These are phyloP conservation scores for Sporothrix sp. DNA, from an alignment of 2,329 filamentous ascomycete genomes.

Conservation along the genomic window DNA sequence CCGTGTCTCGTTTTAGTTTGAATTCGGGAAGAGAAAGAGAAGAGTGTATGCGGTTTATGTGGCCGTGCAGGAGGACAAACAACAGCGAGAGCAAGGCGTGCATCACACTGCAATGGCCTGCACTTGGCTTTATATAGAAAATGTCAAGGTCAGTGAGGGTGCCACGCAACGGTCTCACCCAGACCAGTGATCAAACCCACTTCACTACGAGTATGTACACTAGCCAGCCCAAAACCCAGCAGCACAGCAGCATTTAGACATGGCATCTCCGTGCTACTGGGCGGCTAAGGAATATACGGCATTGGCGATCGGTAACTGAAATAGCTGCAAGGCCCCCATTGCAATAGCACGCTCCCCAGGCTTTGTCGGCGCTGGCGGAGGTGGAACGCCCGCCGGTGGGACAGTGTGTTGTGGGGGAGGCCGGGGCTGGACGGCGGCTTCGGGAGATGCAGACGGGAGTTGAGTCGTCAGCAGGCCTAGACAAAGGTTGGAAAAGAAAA, in stretches of 20 bases:
- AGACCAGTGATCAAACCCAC: not conserved
- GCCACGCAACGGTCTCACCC: not conserved
- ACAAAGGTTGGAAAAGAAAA: too few species aligned
- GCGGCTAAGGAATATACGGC: slow-evolving; percentile 6
- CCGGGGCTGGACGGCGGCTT: not conserved
- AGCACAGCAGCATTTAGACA: too few species aligned
- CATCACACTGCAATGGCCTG: not conserved
- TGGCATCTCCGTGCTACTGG: not conserved
- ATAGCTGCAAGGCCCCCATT: not conserved
- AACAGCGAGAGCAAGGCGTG: too few species aligned
- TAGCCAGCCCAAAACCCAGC: too few species aligned
- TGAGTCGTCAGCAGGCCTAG: too few species aligned
- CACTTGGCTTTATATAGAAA: not conserved
- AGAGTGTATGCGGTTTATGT: not conserved
- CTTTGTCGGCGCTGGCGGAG: not conserved
- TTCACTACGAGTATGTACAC: not conserved
- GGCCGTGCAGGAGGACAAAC: too few species aligned
- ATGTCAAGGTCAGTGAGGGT: not conserved
- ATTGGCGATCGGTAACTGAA: slow-evolving; percentile 12
- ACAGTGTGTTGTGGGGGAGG: not conserved
- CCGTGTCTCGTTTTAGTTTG: too few species aligned
- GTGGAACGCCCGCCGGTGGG: not conserved
- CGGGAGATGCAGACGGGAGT: slow-evolving; percentile 15
- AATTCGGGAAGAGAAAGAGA: not conserved
- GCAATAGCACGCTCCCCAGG: too few species aligned